Conservation (phyloP, 2,329 filamentous ascomycete species). For the Trichoderma atroviride region DNA sequence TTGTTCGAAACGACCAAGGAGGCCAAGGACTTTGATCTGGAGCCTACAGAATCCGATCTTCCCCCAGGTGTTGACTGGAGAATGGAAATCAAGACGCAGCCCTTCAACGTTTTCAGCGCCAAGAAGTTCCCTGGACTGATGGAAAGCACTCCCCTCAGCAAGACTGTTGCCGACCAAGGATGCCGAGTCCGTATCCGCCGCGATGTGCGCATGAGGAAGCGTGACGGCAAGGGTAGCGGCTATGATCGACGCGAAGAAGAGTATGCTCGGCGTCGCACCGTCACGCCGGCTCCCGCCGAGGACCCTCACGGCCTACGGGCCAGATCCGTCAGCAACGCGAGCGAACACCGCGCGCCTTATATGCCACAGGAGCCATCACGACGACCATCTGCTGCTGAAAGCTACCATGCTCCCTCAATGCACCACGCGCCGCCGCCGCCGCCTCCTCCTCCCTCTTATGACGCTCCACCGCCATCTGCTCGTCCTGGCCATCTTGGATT, state of each 20-base stretch:
- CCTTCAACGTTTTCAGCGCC: conserved; percentile 90
- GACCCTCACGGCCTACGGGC: conserved; percentile 47
- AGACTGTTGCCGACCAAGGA: conserved; percentile 92
- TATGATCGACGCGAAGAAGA: conserved; percentile 67
- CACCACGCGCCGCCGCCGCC: conserved; percentile 38
- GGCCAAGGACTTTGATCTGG: conserved; percentile 71
- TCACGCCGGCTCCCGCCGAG: conserved; percentile 40
- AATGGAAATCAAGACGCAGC: conserved; percentile 83
- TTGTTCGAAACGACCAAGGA: conserved; percentile 94
- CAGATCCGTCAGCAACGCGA: conserved; percentile 64
- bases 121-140: conserved; percentile 97
- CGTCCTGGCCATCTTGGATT: conserved; percentile 41
- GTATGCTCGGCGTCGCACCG: conserved; percentile 47
- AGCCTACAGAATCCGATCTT: conserved; percentile 50
- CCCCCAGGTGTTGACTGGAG: conserved; percentile 70
- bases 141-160: conserved; percentile 85
- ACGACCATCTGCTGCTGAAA: conserved; percentile 53
- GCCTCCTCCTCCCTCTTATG: conserved; percentile 35
- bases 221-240: conserved; percentile 67
- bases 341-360: conserved; percentile 51
- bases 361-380: conserved; percentile 44
- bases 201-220: conserved; percentile 88
- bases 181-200: conserved; percentile 94
- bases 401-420: conserved; percentile 41
- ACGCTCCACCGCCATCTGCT: conserved; percentile 34